These are phyloP conservation scores for Asterella californica DNA, from an alignment of 225 moss, liverwort and hornwort genomes.

Conservation along the genomic window DNA sequence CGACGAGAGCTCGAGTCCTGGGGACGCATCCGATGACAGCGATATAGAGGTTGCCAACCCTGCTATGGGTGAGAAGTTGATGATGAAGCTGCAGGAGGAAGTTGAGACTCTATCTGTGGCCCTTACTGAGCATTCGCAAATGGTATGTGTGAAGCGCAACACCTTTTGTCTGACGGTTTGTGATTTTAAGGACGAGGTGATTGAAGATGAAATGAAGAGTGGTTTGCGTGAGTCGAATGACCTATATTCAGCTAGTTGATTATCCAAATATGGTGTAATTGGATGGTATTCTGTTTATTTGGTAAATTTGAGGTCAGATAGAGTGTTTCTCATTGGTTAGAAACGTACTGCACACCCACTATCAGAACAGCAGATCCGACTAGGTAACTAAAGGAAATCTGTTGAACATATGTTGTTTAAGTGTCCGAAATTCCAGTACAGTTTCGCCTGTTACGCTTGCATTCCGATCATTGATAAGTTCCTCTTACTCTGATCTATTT, in stretches of 20 bases:
- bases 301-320: background rate
- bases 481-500: background rate
- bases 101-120: conserved; percentile 58
- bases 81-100: conserved; percentile 61
- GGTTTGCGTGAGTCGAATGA: background rate
- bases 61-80: conserved; percentile 42
- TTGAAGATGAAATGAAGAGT: background rate
- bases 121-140: conserved; percentile 54
- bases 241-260: background rate
- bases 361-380: too few species aligned
- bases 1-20: conserved; percentile 50
- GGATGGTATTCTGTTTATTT: background rate
- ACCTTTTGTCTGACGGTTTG: background rate
- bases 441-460: background rate
- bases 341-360: too few species aligned
- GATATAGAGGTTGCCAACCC: conserved; percentile 33
- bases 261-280: background rate
- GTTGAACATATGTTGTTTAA: background rate
- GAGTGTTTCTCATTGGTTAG: background rate
- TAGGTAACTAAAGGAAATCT: too few species aligned
- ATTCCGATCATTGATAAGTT: background rate
- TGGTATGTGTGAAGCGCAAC: conserved; percentile 29
- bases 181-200: background rate
- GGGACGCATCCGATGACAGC: conserved; percentile 46
- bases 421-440: background rate